These are phyloP conservation scores for Ceratocystis cubensis DNA, from an alignment of 2,329 filamentous ascomycete species.

Conservation along the genomic window DNA sequence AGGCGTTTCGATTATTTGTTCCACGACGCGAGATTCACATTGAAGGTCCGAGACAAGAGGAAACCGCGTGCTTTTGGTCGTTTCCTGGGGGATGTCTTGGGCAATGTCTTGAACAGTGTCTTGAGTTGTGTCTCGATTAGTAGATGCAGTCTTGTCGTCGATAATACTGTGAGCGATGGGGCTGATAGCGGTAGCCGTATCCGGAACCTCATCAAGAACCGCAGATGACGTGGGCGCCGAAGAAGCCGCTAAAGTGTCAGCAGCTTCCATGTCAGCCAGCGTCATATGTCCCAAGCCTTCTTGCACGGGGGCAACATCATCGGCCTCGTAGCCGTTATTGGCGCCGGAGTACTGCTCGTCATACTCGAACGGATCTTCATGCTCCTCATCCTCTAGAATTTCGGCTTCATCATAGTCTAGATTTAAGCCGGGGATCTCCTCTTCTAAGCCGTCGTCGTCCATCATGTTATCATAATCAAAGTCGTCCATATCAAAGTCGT, in stretches of 20 bases:
- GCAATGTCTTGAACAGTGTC: neutral
- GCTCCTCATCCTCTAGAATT: constrained; percentile 28
- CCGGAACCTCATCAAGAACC: too few relatives aligned
- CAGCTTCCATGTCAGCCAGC: constrained; percentile 15
- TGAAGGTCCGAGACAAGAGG: neutral
- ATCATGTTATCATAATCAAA: constrained; percentile 53
- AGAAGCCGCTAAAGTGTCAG: neutral
- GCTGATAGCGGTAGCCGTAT: neutral
- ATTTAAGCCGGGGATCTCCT: constrained; percentile 51
- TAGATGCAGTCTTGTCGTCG: neutral
- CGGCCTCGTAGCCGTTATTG: constrained; percentile 26
- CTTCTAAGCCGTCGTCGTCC: constrained; percentile 53
- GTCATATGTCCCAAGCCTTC: constrained; percentile 21
- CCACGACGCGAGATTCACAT: neutral
- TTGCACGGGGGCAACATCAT: constrained; percentile 36
- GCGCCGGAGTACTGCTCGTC: constrained; percentile 24
- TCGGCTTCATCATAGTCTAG: constrained; percentile 36
- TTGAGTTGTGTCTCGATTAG: neutral
- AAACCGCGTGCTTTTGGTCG: too few relatives aligned
- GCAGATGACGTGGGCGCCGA: too few relatives aligned
- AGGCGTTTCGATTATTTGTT: constrained; percentile 14
- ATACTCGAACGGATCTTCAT: constrained; percentile 27
- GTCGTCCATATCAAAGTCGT: constrained; percentile 45
- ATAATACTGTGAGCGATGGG: neutral
- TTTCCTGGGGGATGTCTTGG: neutral